Evolutionary conservation across 768 basidiomycete species (phyloP).

Genomic region (Russula lepida): DNA sequence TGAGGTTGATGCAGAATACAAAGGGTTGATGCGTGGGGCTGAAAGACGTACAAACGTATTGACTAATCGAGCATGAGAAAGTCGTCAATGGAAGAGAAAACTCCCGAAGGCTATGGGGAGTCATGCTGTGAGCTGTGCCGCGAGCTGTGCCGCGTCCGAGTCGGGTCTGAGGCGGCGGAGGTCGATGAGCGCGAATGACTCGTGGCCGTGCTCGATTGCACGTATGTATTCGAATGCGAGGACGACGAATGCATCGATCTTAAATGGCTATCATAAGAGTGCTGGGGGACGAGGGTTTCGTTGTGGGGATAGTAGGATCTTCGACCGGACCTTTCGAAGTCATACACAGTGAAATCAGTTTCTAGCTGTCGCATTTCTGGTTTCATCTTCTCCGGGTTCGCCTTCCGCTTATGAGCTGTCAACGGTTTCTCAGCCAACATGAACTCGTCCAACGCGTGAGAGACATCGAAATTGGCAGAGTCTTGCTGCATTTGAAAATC

Average conservation of each 20-base stretch:
- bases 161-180: neutral
- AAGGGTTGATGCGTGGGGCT: neutral
- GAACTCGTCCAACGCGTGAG: constrained; percentile 96
- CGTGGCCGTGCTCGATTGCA: constrained; percentile 4
- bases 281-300: constrained; percentile 40
- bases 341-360: constrained; percentile 92
- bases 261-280: neutral
- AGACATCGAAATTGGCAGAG: constrained; percentile 96
- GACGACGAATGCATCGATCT: constrained; percentile 1
- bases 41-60: constrained; percentile 3
- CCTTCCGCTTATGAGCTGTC: constrained; percentile 88
- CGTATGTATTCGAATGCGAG: constrained; percentile 19
- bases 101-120: neutral
- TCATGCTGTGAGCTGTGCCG: constrained; percentile 7
- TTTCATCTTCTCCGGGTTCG: constrained; percentile 77
- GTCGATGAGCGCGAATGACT: constrained; percentile 1
- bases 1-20: constrained; percentile 9
- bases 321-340: constrained; percentile 64
- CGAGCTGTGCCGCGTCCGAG: constrained; percentile 6
- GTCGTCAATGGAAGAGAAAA: constrained; percentile 1
- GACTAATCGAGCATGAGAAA: neutral
- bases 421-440: constrained; percentile 97
- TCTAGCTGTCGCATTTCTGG: constrained; percentile 89
- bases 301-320: constrained; percentile 86
- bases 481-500: constrained; percentile 53